Percentiles rank a stretch among this genome's conserved stretches.
These are phyloP conservation scores for Harringtonia lauricola DNA, from an alignment of 2,329 filamentous ascomycete genomes.

Conservation along the genomic window DNA sequence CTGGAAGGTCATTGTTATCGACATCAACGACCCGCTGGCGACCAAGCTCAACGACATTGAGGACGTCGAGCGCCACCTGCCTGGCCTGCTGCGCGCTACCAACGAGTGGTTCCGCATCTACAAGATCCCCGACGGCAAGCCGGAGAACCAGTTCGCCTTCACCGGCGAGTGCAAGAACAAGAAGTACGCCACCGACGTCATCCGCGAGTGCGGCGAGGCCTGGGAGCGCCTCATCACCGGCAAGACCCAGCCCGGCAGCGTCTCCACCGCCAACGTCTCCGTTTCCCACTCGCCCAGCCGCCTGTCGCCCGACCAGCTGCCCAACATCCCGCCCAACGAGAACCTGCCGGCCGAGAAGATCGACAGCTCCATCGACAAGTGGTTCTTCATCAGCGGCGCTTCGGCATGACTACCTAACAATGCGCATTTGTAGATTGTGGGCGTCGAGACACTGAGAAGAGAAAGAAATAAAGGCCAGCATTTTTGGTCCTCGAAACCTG, in stretches of 20 bases:
- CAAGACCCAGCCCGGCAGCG: slow-evolving; percentile 66
- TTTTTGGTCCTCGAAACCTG: too few relatives aligned
- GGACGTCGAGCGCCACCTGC: slow-evolving; percentile 97
- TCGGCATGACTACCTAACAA: slow-evolving; percentile 46
- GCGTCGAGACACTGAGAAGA: slow-evolving; percentile 2
- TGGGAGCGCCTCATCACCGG: slow-evolving; percentile 95
- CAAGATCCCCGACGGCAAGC: slow-evolving; percentile 99
- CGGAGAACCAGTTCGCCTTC: slow-evolving; percentile 99
- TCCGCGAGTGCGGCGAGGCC: slow-evolving; percentile 90
- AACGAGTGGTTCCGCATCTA: slow-evolving; percentile 99
- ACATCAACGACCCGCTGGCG: slow-evolving; percentile 93
- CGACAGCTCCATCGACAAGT: slow-evolving; percentile 97
- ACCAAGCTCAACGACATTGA: slow-evolving; percentile 96
- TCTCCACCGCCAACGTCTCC: slow-evolving; percentile 73
- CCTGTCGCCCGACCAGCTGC: slow-evolving; percentile 57
- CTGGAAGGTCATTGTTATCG: slow-evolving; percentile 99
- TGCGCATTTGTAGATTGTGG: neutral
- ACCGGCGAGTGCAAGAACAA: slow-evolving; percentile 99
- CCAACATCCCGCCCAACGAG: slow-evolving; percentile 68
- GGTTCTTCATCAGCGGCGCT: slow-evolving; percentile 99
- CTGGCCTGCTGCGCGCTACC: slow-evolving; percentile 89
- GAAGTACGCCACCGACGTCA: slow-evolving; percentile 93
- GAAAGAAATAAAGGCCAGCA: too few relatives aligned
- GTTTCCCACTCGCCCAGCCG: slow-evolving; percentile 64
- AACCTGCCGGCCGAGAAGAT: slow-evolving; percentile 78